These are phyloP conservation scores for Phytophthora pisi DNA, from an alignment of 352 stramenopile species.

Conservation along the genomic window DNA sequence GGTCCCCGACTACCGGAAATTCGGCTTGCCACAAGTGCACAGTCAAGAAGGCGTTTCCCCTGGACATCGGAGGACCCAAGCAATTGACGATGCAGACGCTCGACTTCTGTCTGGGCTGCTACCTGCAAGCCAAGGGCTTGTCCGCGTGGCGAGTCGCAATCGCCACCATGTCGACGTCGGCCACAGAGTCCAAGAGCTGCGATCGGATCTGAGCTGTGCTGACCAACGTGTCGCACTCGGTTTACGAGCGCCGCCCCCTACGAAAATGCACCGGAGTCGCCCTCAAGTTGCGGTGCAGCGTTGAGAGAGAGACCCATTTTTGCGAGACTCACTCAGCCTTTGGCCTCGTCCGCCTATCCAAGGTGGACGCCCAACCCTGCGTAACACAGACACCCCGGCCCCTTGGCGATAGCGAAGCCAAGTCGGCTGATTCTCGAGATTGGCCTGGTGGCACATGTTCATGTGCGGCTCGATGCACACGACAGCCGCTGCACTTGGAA, in stretches of 20 bases:
- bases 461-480: slow-evolving; percentile 4
- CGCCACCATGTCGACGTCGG: background rate
- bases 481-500: slow-evolving; percentile 7
- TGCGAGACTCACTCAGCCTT: slow-evolving; percentile 6
- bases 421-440: slow-evolving; percentile 33
- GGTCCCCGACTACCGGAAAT: slow-evolving; percentile 35
- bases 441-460: slow-evolving; percentile 17
- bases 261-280: background rate
- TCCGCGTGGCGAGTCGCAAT: slow-evolving; percentile 50
- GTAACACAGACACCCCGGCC: slow-evolving; percentile 6
- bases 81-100: slow-evolving; percentile 35
- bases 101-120: slow-evolving; percentile 59
- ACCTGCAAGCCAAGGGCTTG: slow-evolving; percentile 46
- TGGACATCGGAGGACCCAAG: slow-evolving; percentile 14
- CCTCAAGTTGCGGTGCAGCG: background rate
- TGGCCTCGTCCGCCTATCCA: slow-evolving; percentile 20
- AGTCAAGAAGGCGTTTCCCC: slow-evolving; percentile 42
- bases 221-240: slow-evolving; percentile 2
- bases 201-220: slow-evolving; percentile 5
- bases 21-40: slow-evolving; percentile 50
- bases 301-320: slow-evolving; percentile 1
- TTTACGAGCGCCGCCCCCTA: background rate
- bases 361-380: slow-evolving; percentile 9
- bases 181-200: background rate
- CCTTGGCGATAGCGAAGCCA: slow-evolving; percentile 17